Conservation (phyloP, 2,329 filamentous ascomycete genomes). For the Elsinoe arachidis region DNA sequence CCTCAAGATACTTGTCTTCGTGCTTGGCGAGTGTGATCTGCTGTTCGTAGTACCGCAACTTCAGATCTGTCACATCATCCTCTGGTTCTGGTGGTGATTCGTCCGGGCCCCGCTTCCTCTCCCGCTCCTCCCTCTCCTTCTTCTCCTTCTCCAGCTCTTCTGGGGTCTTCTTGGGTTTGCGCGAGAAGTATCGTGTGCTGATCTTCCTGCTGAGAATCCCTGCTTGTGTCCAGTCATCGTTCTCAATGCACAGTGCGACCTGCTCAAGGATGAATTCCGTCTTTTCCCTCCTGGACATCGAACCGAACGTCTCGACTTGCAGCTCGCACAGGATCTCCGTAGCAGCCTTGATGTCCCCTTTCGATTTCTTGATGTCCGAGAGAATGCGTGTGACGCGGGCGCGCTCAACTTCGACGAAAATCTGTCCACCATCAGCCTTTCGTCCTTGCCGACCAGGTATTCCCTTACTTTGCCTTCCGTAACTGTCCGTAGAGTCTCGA, state of each 20-base stretch:
- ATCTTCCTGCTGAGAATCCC: conserved; percentile 93
- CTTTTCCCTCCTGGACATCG: conserved; percentile 95
- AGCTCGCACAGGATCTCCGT: conserved; percentile 92
- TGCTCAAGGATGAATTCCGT: conserved; percentile 97
- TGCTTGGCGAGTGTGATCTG: conserved; percentile 94
- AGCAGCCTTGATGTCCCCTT: conserved; percentile 84
- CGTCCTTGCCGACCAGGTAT: neutral
- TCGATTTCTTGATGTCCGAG: conserved; percentile 93
- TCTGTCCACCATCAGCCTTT: conserved; percentile 42
- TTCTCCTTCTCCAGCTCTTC: conserved; percentile 86
- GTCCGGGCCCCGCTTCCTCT: conserved; percentile 69
- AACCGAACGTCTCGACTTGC: conserved; percentile 97
- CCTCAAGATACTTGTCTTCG: conserved; percentile 93
- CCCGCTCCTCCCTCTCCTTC: conserved; percentile 77
- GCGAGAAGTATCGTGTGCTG: conserved; percentile 81
- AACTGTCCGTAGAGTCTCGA: conserved; percentile 89
- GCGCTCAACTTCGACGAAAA: conserved; percentile 97
- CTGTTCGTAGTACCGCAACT: conserved; percentile 93
- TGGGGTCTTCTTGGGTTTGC: conserved; percentile 81
- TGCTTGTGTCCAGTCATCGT: conserved; percentile 91
- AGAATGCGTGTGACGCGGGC: conserved; percentile 90
- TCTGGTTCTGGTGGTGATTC: conserved; percentile 64
- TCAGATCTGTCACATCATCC: conserved; percentile 92
- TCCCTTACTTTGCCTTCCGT: conserved; percentile 79
- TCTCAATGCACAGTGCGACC: conserved; percentile 89